A percentile compares a stretch with the other conserved stretches of the same genome.
These are phyloP conservation scores for Nakaseomyces kungkrabaensis DNA, from an alignment of 1,139 yeast genomes.

Conservation along the genomic window DNA sequence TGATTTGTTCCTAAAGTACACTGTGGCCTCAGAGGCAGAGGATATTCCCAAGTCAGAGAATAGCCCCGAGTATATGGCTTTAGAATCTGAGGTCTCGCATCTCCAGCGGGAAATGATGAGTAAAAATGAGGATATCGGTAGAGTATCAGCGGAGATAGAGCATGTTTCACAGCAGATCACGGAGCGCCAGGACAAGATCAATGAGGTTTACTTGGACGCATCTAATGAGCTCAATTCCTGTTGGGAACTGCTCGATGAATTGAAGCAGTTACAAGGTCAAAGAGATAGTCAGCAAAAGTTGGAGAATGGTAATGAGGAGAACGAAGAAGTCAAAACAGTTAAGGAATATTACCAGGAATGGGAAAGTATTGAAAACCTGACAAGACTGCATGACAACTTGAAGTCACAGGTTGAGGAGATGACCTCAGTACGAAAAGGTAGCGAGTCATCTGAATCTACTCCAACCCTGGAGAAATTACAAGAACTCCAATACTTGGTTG, in stretches of 20 bases:
- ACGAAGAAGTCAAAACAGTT: background rate
- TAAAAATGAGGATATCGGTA: constrained; percentile 12
- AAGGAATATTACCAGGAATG: constrained; percentile 7
- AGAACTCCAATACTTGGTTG: constrained; percentile 3
- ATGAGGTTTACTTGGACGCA: constrained; percentile 19
- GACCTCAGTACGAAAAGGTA: constrained; percentile 4
- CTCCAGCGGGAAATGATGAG: constrained; percentile 12
- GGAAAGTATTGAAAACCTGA: constrained; percentile 5
- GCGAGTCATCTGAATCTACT: background rate
- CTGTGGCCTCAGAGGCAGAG: constrained; percentile 18
- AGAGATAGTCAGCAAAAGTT: constrained; percentile 5
- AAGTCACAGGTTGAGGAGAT: background rate
- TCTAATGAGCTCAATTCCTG: constrained; percentile 22
- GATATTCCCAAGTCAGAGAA: constrained; percentile 15
- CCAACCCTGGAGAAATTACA: background rate
- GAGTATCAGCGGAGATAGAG: constrained; percentile 13
- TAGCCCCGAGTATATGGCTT: constrained; percentile 15
- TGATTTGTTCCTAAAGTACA: constrained; percentile 25
- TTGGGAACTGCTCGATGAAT: constrained; percentile 17
- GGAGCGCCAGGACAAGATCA: constrained; percentile 17
- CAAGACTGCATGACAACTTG: background rate
- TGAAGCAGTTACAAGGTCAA: constrained; percentile 13
- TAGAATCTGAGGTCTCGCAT: constrained; percentile 16
- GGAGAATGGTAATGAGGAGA: constrained; percentile 5
- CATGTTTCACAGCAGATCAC: constrained; percentile 13